Evolutionary conservation across 352 stramenopile species (phyloP).

Genomic region (Globisporangium canariense): DNA sequence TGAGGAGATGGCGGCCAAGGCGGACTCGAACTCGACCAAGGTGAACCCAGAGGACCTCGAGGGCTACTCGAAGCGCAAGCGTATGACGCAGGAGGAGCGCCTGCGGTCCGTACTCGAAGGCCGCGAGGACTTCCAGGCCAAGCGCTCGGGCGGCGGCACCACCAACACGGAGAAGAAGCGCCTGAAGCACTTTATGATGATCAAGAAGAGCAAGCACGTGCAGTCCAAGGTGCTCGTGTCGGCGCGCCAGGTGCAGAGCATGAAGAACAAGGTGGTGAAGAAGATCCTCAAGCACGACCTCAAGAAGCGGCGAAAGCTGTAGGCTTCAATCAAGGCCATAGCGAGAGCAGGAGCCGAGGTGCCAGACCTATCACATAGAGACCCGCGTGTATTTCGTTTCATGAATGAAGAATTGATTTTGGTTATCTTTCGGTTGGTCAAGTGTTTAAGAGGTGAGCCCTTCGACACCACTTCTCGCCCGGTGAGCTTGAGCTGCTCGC

Average conservation of each 20-base stretch:
- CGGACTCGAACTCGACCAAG: slow-evolving; percentile 50
- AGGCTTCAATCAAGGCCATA: background rate
- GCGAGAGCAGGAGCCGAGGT: too few species aligned
- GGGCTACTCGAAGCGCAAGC: slow-evolving; percentile 89
- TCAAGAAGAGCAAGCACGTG: slow-evolving; percentile 92
- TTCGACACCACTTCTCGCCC: too few species aligned
- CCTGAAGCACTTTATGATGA: slow-evolving; percentile 98
- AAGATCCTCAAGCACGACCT: slow-evolving; percentile 86
- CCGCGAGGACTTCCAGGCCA: slow-evolving; percentile 90
- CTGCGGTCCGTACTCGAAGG: slow-evolving; percentile 85
- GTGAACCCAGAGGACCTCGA: slow-evolving; percentile 78
- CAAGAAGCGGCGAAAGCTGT: slow-evolving; percentile 34
- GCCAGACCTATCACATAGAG: too few species aligned
- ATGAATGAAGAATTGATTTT: too few species aligned
- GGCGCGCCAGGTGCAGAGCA: slow-evolving; percentile 78
- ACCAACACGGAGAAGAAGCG: slow-evolving; percentile 98
- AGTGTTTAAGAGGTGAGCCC: too few species aligned
- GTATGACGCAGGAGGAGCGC: slow-evolving; percentile 82
- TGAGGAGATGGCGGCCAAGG: slow-evolving; percentile 59
- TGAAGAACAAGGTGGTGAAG: slow-evolving; percentile 80
- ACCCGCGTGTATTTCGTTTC: too few species aligned
- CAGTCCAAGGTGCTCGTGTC: slow-evolving; percentile 81
- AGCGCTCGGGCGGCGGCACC: slow-evolving; percentile 91
- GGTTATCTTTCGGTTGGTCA: background rate
- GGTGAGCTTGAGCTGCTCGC: too few species aligned